phyloP scores from a whole-genome alignment of 1,139 yeast species.

The Yarrowia galli region DNA sequence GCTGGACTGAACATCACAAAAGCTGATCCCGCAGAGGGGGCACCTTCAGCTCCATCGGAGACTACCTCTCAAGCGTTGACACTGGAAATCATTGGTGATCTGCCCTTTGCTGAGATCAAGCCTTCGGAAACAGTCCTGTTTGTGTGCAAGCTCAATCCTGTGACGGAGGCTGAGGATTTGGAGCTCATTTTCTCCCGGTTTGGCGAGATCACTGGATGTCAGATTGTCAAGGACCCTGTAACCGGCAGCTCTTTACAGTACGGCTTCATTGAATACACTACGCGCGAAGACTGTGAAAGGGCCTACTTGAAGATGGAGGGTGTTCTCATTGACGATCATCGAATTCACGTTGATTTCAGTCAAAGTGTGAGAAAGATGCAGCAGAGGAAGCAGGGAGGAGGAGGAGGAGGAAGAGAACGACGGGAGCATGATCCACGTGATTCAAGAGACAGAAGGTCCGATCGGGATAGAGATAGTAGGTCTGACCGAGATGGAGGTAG shows the following conservation, averaged over 20 bases:
- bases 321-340: slow-evolving; percentile 67
- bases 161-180: slow-evolving; percentile 64
- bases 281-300: slow-evolving; percentile 59
- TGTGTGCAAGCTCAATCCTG: slow-evolving; percentile 67
- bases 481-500: not conserved
- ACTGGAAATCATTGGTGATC: slow-evolving; percentile 68
- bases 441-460: not conserved
- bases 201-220: slow-evolving; percentile 61
- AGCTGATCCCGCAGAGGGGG: slow-evolving; percentile 48
- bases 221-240: slow-evolving; percentile 57
- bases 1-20: slow-evolving; percentile 49
- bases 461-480: not conserved
- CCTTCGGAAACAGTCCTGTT: slow-evolving; percentile 70
- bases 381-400: slow-evolving; percentile 24
- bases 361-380: slow-evolving; percentile 56
- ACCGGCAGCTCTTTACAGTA: slow-evolving; percentile 63
- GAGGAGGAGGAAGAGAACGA: not conserved
- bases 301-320: slow-evolving; percentile 69
- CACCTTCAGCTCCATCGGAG: slow-evolving; percentile 47
- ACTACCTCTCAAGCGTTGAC: slow-evolving; percentile 60
- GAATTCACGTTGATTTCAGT: slow-evolving; percentile 72
- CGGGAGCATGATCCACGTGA: not conserved
- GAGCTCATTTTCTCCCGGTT: slow-evolving; percentile 64
- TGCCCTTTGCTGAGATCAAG: slow-evolving; percentile 64
- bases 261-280: slow-evolving; percentile 66